These are phyloP conservation scores for Cladosporium halotolerans DNA, from an alignment of 2,329 filamentous ascomycete genomes.

Conservation along the genomic window DNA sequence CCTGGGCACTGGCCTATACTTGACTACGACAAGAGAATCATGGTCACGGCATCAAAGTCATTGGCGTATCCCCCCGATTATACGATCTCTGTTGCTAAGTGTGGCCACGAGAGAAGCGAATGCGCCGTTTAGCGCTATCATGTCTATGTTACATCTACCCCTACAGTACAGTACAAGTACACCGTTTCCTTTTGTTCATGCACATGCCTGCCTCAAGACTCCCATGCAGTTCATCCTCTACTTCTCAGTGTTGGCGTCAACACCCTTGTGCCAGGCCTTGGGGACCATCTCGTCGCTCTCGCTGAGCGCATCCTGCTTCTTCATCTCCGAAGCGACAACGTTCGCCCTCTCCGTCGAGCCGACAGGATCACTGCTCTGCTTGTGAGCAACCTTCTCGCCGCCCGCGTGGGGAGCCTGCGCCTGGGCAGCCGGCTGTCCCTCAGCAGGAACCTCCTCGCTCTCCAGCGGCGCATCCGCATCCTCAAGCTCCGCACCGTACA, in stretches of 20 bases:
- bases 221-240: background rate
- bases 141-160: constrained; percentile 10
- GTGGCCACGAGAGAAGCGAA: constrained; percentile 1
- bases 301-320: constrained; percentile 24
- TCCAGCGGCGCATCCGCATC: constrained; percentile 53
- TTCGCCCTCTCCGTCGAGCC: constrained; percentile 25
- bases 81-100: background rate
- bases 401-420: constrained; percentile 9
- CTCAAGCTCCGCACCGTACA: constrained; percentile 83
- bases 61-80: background rate
- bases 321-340: constrained; percentile 29
- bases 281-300: constrained; percentile 44
- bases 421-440: constrained; percentile 15
- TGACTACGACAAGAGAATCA: no score
- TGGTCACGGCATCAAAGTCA: no score
- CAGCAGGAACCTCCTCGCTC: constrained; percentile 29
- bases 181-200: background rate
- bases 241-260: constrained; percentile 8
- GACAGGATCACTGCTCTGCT: constrained; percentile 11
- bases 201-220: constrained; percentile 3
- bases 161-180: constrained; percentile 7
- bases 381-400: constrained; percentile 20
- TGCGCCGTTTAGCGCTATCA: constrained; percentile 2
- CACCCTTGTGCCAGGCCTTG: constrained; percentile 43
- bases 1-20: no score